Percentiles rank a stretch among this genome's conserved stretches.
phyloP scores from a whole-genome alignment of 305 asterid species.

The Fraxinus floribunda region DNA sequence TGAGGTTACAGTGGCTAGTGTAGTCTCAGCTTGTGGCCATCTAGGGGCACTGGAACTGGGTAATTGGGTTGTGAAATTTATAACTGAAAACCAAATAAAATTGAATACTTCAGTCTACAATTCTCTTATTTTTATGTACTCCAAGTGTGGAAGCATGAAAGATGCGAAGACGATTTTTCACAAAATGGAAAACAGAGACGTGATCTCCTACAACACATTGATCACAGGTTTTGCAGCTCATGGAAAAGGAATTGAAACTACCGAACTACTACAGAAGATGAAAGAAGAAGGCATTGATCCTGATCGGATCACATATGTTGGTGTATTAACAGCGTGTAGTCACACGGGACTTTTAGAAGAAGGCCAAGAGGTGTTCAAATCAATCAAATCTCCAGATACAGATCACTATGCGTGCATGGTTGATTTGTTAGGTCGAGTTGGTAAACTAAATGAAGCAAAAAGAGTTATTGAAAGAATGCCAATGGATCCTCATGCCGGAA shows the following conservation, averaged over 20 bases:
- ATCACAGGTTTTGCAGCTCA: slow-evolving; percentile 70
- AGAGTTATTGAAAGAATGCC: slow-evolving; percentile 50
- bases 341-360: slow-evolving; percentile 61
- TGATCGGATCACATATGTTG: slow-evolving; percentile 58
- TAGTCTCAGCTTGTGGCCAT: slow-evolving; percentile 77
- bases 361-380: slow-evolving; percentile 51
- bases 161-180: slow-evolving; percentile 47
- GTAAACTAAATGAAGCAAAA: slow-evolving; percentile 71
- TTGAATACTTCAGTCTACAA: slow-evolving; percentile 48
- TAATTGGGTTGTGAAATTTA: slow-evolving; percentile 41
- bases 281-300: slow-evolving; percentile 48
- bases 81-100: slow-evolving; percentile 35
- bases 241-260: slow-evolving; percentile 58
- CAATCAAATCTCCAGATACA: slow-evolving; percentile 51
- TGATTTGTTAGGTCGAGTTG: slow-evolving; percentile 65
- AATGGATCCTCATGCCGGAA: slow-evolving; percentile 28
- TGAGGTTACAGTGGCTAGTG: slow-evolving; percentile 61
- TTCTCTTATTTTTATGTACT: slow-evolving; percentile 72
- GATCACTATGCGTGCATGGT: slow-evolving; percentile 71
- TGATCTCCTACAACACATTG: slow-evolving; percentile 61
- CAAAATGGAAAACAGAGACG: slow-evolving; percentile 56
- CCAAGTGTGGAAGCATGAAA: slow-evolving; percentile 70
- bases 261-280: slow-evolving; percentile 52
- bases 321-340: slow-evolving; percentile 71
- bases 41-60: slow-evolving; percentile 72